phyloP scores from a whole-genome alignment of 345 rosid species.

The Gossypium anomalum region DNA sequence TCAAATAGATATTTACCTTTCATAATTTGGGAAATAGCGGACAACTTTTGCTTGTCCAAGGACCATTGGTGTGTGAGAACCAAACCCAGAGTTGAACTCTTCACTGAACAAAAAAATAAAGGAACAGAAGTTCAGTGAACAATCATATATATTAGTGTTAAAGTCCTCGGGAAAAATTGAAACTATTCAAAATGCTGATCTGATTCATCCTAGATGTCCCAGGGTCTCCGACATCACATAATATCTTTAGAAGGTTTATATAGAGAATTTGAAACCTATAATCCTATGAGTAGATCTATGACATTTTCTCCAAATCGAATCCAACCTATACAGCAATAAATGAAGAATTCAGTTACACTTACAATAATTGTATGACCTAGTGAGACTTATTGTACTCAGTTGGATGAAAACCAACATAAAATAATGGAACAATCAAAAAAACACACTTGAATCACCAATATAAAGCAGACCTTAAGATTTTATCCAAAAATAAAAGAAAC shows the following conservation, averaged over 20 bases:
- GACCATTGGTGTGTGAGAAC: constrained; percentile 88
- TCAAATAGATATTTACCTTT: constrained; percentile 52
- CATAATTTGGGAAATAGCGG: constrained; percentile 72
- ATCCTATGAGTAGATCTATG: background rate
- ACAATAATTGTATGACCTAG: background rate
- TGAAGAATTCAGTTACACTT: background rate
- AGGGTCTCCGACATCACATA: background rate
- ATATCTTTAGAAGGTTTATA: background rate
- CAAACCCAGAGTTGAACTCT: constrained; percentile 93
- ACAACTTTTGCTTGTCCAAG: constrained; percentile 91
- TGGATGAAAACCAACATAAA: background rate
- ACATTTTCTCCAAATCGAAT: constrained; percentile 6
- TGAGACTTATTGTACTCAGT: background rate
- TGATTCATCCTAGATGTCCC: background rate
- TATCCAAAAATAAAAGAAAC: background rate
- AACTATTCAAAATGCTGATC: background rate
- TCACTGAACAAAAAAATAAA: constrained; percentile 48
- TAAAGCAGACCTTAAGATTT: background rate
- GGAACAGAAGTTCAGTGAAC: background rate
- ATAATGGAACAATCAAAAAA: background rate
- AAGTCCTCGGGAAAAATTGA: background rate
- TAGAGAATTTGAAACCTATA: background rate
- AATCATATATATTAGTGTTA: constrained; percentile 1
- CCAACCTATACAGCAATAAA: background rate
- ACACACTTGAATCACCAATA: background rate